Conservation (phyloP, 2,329 filamentous ascomycete species). For the Microdochium trichocladiopsis region DNA sequence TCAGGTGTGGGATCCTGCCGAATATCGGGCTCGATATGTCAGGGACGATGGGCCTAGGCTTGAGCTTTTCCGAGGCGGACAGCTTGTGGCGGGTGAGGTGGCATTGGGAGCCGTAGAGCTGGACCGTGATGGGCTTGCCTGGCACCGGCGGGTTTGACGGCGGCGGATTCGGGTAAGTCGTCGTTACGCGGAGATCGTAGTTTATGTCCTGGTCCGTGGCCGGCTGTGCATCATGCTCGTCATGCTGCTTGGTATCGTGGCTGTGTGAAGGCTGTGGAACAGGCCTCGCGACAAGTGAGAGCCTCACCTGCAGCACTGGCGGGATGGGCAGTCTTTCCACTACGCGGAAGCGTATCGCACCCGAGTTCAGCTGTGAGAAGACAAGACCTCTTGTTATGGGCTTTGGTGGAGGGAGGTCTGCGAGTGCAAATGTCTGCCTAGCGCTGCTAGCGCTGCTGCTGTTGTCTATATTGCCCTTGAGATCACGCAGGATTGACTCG, state of each 20-base stretch:
- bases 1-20: not conserved
- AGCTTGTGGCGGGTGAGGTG: not conserved
- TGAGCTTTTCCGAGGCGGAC: not conserved
- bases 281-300: not conserved
- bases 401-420: not conserved
- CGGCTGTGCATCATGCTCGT: not conserved
- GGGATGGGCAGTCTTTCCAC: not conserved
- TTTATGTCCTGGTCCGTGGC: not conserved
- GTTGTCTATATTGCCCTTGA: not conserved
- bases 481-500: not conserved
- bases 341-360: not conserved
- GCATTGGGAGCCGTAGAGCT: not conserved
- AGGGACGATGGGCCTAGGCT: not conserved
- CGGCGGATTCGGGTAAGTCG: not conserved
- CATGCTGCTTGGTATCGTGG: not conserved
- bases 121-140: not conserved
- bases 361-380: not conserved
- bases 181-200: not conserved
- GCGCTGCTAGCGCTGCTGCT: not conserved
- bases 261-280: too few relatives aligned
- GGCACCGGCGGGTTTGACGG: not conserved
- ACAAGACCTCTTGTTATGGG: not conserved
- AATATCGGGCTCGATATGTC: not conserved
- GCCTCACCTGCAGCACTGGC: not conserved
- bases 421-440: not conserved